phyloP scores from a whole-genome alignment of 768 basidiomycete species.

The Coprinopsis cinerea region DNA sequence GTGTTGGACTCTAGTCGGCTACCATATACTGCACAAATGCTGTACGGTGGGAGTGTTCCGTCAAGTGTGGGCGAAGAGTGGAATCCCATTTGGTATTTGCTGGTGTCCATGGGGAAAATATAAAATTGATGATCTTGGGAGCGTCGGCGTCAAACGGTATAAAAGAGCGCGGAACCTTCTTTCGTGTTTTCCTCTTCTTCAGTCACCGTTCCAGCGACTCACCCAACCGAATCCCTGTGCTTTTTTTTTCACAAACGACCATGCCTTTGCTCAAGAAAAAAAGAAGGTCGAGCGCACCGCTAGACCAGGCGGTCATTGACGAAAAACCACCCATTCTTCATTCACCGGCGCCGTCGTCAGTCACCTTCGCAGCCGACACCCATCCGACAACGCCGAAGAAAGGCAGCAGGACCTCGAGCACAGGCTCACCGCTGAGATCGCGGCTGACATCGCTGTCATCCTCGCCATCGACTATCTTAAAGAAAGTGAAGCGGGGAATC shows the following conservation, averaged over 20 bases:
- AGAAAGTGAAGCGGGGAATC: constrained; percentile 26
- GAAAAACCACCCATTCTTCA: too few species aligned
- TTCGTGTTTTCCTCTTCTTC: neutral
- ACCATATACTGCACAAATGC: neutral
- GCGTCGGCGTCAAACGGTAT: neutral
- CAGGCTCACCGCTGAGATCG: neutral
- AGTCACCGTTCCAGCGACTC: too few species aligned
- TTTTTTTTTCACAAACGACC: too few species aligned
- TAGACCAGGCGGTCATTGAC: neutral
- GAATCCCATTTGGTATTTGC: neutral
- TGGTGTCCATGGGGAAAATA: neutral
- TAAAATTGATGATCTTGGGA: neutral
- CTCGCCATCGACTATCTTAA: constrained; percentile 19
- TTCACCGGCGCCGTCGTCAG: too few species aligned
- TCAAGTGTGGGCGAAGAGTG: too few species aligned
- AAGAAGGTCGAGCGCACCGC: neutral
- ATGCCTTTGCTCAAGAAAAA: constrained; percentile 10
- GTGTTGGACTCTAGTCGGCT: neutral
- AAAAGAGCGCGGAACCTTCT: neutral
- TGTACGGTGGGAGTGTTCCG: too few species aligned
- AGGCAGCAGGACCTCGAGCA: neutral
- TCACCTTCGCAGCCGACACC: too few species aligned
- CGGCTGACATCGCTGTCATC: constrained; percentile 6
- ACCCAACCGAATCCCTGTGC: too few species aligned
- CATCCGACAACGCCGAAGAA: constrained; percentile 8